Percentiles rank a stretch among this genome's conserved stretches.
phyloP scores from a whole-genome alignment of 805 yeast species.

The Myxozyma lipomycoides region DNA sequence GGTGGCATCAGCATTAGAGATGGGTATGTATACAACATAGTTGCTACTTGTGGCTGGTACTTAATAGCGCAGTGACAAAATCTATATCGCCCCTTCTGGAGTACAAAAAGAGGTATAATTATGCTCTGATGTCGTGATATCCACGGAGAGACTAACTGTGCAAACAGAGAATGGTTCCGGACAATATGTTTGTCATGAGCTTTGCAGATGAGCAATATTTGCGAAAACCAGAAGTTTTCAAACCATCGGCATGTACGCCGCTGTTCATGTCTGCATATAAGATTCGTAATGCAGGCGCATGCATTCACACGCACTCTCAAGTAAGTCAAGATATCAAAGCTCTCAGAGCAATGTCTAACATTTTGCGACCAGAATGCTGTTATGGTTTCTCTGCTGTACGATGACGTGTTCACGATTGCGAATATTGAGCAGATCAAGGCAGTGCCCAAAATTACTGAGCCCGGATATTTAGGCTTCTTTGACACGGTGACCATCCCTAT shows the following conservation, averaged over 20 bases:
- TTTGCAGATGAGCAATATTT: conserved; percentile 50
- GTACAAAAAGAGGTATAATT: conserved; percentile 71
- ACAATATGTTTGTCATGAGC: conserved; percentile 75
- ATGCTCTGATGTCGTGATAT: not conserved
- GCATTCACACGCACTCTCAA: conserved; percentile 92
- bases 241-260: conserved; percentile 95
- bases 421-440: conserved; percentile 93
- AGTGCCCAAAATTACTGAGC: conserved; percentile 56
- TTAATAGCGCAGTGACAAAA: conserved; percentile 43
- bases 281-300: conserved; percentile 75
- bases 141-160: not conserved
- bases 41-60: not conserved
- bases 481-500: conserved; percentile 83
- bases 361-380: conserved; percentile 62
- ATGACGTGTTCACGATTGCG: conserved; percentile 66
- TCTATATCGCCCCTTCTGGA: conserved; percentile 90
- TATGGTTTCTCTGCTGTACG: conserved; percentile 66
- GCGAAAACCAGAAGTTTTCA: conserved; percentile 59
- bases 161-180: conserved; percentile 59
- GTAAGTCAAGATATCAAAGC: conserved; percentile 33
- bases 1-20: conserved; percentile 84
- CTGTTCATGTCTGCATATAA: conserved; percentile 69
- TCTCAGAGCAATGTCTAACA: not conserved
- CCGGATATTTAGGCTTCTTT: conserved; percentile 65
- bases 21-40: no score